Evolutionary conservation across 768 basidiomycete genomes (phyloP), one percentile per base, ranked within the genome.

Genomic region (Mycena rosella): DNA sequence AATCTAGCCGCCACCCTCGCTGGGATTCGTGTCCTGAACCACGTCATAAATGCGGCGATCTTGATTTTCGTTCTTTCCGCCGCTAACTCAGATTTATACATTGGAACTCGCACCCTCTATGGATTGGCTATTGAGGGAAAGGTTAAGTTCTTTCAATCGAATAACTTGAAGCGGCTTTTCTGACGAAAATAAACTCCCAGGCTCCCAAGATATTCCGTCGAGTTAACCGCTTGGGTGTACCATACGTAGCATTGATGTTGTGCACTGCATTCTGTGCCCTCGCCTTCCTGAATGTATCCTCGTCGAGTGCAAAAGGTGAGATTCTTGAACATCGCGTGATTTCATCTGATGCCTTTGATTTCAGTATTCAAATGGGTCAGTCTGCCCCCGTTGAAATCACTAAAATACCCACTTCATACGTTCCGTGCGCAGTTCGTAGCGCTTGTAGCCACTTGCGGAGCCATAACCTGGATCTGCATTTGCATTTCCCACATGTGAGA

Each of bases 41-140:
- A 92, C 74, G 76, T 94, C 67, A 89, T 94, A 73, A 91, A 91
- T 67, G 85, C 82, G 17, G 85, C 83, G 5, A 87, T 91, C 69
- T 80, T 91, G 27, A 78, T 91, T 69, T 91, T 90, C 75, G 87
- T 90, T n/a, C 81, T 88, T 75, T 87, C 87, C 70, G 85, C 85
- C 3, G 85, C 89, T 22, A 91, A 90, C 75, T 87, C 86, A 18
- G 91, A 91, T 76, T 77, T 91, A 52, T 90, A 85, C 68, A 85
- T 84, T 56, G 84, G 82, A 30, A 84, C 83, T 15, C 78, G 86
- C 26, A 86, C 86, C 0, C 70, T 87, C 15, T 83, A 87, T 67
- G 86, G 83, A 20, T 74, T 86, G 15, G 85, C 85, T 9, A 64
- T 83, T 26, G 86, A 87, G 32, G 32, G 32, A 11, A 38, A 38